Conservation (phyloP, 1,284 basidiomycete genomes). For the Cutaneotrichosporon mucoides region DNA sequence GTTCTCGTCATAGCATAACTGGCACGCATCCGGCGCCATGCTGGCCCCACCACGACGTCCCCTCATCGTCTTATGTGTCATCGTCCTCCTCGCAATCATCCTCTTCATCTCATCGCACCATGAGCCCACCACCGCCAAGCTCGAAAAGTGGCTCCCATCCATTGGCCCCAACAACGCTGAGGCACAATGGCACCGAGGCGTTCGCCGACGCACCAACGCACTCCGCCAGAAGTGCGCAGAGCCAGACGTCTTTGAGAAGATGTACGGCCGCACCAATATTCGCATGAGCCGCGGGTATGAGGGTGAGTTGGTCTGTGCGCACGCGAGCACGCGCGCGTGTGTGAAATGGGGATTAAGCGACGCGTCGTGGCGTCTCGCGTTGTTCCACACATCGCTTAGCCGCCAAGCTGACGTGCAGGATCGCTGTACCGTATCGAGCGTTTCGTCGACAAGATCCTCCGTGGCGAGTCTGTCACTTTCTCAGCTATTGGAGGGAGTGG, state of each 20-base stretch:
- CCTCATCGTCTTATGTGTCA: conserved; percentile 10
- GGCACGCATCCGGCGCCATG: neutral
- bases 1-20: too few relatives aligned
- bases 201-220: neutral
- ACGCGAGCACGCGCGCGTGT: too few relatives aligned
- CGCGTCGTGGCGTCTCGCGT: too few relatives aligned
- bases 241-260: conserved; percentile 29
- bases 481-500: conserved; percentile 45
- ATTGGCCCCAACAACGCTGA: neutral
- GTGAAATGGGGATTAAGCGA: neutral
- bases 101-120: conserved; percentile 5
- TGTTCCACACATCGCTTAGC: neutral
- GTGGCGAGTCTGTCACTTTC: conserved; percentile 38
- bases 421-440: conserved; percentile 29
- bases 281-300: conserved; percentile 40
- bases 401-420: conserved; percentile 20
- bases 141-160: neutral
- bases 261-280: conserved; percentile 41
- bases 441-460: conserved; percentile 36
- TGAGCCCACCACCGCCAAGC: neutral
- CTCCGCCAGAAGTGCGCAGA: conserved; percentile 16
- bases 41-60: conserved; percentile 6
- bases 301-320: conserved; percentile 25
- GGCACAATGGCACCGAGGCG: neutral
- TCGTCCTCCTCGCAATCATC: conserved; percentile 8